Evolutionary conservation across 495 filamentous ascomycete species (phyloP).

Genomic region (Patellaria atrata): DNA sequence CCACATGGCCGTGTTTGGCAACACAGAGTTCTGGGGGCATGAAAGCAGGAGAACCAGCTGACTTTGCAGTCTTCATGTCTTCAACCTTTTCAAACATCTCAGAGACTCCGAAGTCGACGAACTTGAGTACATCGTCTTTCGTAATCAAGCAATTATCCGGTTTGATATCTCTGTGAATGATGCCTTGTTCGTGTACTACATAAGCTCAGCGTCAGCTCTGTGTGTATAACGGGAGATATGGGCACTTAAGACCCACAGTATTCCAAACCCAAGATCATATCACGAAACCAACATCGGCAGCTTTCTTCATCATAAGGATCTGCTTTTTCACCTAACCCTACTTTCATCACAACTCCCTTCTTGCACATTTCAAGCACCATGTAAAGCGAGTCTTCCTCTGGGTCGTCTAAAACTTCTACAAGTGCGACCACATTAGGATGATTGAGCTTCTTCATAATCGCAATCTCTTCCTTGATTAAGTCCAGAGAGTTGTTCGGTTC

Average conservation of each 20-base stretch:
- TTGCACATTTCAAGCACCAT: conserved; percentile 99
- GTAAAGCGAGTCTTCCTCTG: conserved; percentile 86
- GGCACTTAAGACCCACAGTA: conserved; percentile 53
- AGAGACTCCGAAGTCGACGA: conserved; percentile 96
- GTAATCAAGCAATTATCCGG: conserved; percentile 91
- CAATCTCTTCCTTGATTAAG: conserved; percentile 91
- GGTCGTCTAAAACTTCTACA: conserved; percentile 90
- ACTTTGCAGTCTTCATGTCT: conserved; percentile 86
- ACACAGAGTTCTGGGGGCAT: conserved; percentile 87
- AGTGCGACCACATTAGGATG: conserved; percentile 86
- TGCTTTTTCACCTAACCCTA: conserved; percentile 69
- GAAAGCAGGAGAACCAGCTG: conserved; percentile 90
- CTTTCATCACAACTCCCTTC: conserved; percentile 95
- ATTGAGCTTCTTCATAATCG: conserved; percentile 97
- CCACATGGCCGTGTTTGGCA: conserved; percentile 74
- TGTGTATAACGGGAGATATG: too few relatives aligned
- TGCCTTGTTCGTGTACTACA: conserved; percentile 77
- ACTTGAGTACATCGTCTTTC: conserved; percentile 80
- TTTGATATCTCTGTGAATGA: conserved; percentile 96
- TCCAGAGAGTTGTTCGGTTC: conserved; percentile 66
- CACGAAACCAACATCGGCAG: conserved; percentile 85
- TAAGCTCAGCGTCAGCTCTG: not conserved
- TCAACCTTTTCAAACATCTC: conserved; percentile 91
- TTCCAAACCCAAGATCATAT: conserved; percentile 90
- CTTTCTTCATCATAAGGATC: conserved; percentile 72